A percentile compares a stretch with the other conserved stretches of the same genome.
Evolutionary conservation across 176 grass and related monocot genomes (phyloP).

Genomic region (Paspalum vaginatum): DNA sequence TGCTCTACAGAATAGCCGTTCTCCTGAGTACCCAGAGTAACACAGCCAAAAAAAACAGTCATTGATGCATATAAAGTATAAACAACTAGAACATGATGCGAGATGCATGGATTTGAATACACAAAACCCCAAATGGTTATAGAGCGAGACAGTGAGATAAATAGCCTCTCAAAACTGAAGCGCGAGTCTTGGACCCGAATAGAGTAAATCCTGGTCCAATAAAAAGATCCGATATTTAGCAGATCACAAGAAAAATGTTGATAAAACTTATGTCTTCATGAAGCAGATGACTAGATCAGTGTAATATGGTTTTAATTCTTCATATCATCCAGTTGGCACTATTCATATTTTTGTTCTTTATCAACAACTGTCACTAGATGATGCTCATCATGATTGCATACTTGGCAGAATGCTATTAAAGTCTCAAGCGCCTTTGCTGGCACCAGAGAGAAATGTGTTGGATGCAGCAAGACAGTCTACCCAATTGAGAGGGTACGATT

Average conservation of each 20-base stretch:
- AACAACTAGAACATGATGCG: not conserved
- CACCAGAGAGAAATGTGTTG: constrained; percentile 94
- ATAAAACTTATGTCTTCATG: constrained; percentile 1
- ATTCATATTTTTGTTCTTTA: constrained; percentile 33
- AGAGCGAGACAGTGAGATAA: not conserved
- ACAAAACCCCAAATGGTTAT: not conserved
- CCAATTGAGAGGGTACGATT: constrained; percentile 89
- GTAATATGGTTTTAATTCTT: not conserved
- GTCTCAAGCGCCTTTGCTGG: constrained; percentile 87
- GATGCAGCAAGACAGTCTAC: constrained; percentile 90
- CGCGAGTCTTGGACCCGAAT: constrained; percentile 16
- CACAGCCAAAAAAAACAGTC: not conserved
- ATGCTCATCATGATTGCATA: constrained; percentile 32
- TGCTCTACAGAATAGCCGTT: not conserved
- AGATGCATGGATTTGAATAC: not conserved
- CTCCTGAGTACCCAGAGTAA: not conserved
- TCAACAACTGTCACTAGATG: constrained; percentile 33
- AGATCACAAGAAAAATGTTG: constrained; percentile 5
- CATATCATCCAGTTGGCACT: constrained; percentile 20
- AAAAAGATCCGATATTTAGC: not conserved
- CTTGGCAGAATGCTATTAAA: constrained; percentile 86
- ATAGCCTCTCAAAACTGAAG: not conserved
- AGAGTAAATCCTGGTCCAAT: constrained; percentile 6
- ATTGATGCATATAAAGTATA: not conserved
- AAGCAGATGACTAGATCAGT: not conserved